Conservation (phyloP, 176 grass and related monocot genomes). For the Oryza brachyantha region DNA sequence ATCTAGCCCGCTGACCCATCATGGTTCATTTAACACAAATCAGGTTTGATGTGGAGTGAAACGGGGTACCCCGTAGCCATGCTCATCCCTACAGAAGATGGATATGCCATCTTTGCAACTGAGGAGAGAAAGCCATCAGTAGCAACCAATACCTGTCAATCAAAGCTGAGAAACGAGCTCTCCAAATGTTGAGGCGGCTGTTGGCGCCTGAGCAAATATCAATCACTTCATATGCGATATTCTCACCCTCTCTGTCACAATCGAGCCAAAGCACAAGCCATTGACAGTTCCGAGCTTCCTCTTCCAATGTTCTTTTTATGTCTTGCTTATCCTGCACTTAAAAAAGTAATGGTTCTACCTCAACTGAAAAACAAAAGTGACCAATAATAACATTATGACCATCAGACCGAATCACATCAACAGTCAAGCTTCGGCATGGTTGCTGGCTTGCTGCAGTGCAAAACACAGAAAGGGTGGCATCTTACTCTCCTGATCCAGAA, state of each 20-base stretch:
- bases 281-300: conserved; percentile 81
- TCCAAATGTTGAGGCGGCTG: conserved; percentile 69
- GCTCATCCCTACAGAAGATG: background rate
- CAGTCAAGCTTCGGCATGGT: background rate
- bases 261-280: conserved; percentile 98
- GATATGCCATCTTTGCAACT: conserved; percentile 18
- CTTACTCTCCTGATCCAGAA: background rate
- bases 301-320: conserved; percentile 86
- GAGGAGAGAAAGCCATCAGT: background rate
- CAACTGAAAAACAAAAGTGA: conserved; percentile 8
- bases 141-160: conserved; percentile 67
- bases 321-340: conserved; percentile 79
- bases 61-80: background rate
- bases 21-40: background rate
- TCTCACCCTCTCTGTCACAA: conserved; percentile 99
- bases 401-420: background rate
- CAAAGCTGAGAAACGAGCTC: conserved; percentile 95
- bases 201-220: conserved; percentile 75
- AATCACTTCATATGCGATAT: conserved; percentile 93
- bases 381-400: conserved; percentile 5
- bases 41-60: background rate
- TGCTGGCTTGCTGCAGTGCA: conserved; percentile 1
- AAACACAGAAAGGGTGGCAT: background rate
- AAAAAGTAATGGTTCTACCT: conserved; percentile 15
- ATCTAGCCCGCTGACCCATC: background rate